Base-by-base conservation (phyloP, 495 filamentous ascomycete genomes). In the Articulospora tetracladia region DNA sequence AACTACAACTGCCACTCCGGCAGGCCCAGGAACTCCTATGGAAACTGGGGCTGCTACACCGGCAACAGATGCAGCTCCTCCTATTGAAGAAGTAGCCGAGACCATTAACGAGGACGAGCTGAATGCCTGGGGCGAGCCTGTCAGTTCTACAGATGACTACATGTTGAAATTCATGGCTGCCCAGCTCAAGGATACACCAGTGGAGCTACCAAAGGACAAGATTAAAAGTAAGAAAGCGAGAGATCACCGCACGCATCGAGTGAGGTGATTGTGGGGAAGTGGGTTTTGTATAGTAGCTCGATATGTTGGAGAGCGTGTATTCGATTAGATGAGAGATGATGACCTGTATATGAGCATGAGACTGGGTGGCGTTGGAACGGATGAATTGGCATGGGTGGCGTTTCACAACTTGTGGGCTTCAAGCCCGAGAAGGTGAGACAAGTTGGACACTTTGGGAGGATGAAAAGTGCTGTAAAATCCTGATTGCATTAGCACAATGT, bases 131-230 rank as follows among this genome's bases (percentile, higher is more conserved):
- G 79, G 79, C n/a, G 77, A 77, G 56, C 69, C 67, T 44, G 79
- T 86, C 30, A 79, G 84, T 61, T 82, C 67, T 0, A 80, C 95
- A 26, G 93, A 98, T 67, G 90, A 93, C 44, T 96, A 91, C 68
- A 90, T 98, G 83, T 74, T 97, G 56, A 75, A 77, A 26, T 84
- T 83, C 60, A 88, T 95, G 83, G 80, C 89, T 60, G 85, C 79
- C 77, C 85, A 92, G 69, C 77, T 94, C 51, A 85, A 87, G 66
- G 85, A 89, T 57, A 86, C 92, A 58, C 86, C 89, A 26, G 79
- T 96, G 53, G 86, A 91, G 59, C 80, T 91, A 55, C 91, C 92
- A 3, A 80, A 79, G 64, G 91, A 93, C 66, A 91, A 89, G 73
- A 92, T 84, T 71, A 89, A 85, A 76, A 74, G 74, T 48, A 94